Evolutionary conservation across 805 yeast genomes (phyloP).

Genomic region (Zygoascus bituminiphila): DNA sequence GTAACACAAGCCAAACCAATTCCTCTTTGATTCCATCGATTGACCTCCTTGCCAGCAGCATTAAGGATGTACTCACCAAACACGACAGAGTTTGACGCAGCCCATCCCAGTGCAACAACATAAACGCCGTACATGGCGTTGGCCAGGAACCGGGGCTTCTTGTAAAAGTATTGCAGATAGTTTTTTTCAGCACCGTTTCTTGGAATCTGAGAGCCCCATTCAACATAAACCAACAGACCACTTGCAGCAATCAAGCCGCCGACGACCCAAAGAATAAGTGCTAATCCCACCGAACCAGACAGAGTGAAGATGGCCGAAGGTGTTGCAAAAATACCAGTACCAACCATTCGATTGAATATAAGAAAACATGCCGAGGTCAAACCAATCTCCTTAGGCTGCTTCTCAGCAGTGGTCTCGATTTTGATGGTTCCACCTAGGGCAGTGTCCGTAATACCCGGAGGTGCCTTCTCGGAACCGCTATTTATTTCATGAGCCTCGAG

Average conservation of each 20-base stretch:
- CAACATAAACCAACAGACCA: slow-evolving; percentile 66
- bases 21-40: slow-evolving; percentile 71
- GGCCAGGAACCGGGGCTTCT: slow-evolving; percentile 59
- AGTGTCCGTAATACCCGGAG: not conserved
- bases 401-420: not conserved
- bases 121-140: slow-evolving; percentile 62
- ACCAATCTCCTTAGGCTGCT: slow-evolving; percentile 31
- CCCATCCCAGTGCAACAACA: slow-evolving; percentile 73
- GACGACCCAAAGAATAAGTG: slow-evolving; percentile 64
- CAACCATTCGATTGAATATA: slow-evolving; percentile 61
- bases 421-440: not conserved
- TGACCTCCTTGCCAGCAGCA: slow-evolving; percentile 61
- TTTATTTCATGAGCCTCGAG: not conserved
- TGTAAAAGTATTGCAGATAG: slow-evolving; percentile 63
- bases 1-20: slow-evolving; percentile 69
- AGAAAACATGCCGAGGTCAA: slow-evolving; percentile 53
- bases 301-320: slow-evolving; percentile 48
- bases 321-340: slow-evolving; percentile 70
- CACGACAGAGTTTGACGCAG: slow-evolving; percentile 74
- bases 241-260: slow-evolving; percentile 63
- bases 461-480: not conserved
- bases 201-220: slow-evolving; percentile 69
- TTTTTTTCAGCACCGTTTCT: slow-evolving; percentile 84
- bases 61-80: slow-evolving; percentile 69
- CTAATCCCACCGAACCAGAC: slow-evolving; percentile 64